Evolutionary conservation across 768 basidiomycete genomes (phyloP), one percentile per base, ranked within the genome.

Genomic region (Candolleomyces efflorescens): DNA sequence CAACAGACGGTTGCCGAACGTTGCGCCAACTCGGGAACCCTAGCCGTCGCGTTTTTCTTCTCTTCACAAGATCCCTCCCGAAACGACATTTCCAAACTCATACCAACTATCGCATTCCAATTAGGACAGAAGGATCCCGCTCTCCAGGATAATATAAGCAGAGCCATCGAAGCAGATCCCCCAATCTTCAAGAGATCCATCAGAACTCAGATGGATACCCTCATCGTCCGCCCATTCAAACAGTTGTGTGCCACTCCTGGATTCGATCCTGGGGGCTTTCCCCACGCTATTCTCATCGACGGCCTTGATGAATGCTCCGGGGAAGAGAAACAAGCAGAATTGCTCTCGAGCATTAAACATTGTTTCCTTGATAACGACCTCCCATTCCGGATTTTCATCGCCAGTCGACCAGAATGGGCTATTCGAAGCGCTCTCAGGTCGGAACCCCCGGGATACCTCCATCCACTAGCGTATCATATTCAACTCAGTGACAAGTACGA

Each of bases 91-190:
- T 47, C 45, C 9, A 10, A 13, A 2, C 3, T 56, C n/a, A 13
- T 56, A 17, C 45, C 55, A 7, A 56, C 55, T 20, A 47, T 56
- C 46, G 55, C 55, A 11, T 56, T 36, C 32, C 55, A 56, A 24
- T 15, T 56, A 22, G 55, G 44, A 23, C 46, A 37, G 32, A 2
- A 27, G 5, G n/a, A 47, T 24, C 11, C 23, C 18, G 18, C 38
- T 2, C 27, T 49, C n/a, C 23, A 36, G 20, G 36, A 48, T 5
- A 5, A 17, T n/a, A 56, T 56, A 2, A 6, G 26, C 2, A 13
- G 2, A 3, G 46, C 46, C 17, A 32, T 56, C 11, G 55, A n/a
- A 10, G 24, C 9, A 4, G 55, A 56, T n/a, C 15, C 17, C 3
- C 27, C 13, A 24, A 26, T 56, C 20, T 36, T 56, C 27, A 17